Evolutionary conservation across 2,329 filamentous ascomycete species (phyloP).

Genomic region (Colletotrichum destructivum): DNA sequence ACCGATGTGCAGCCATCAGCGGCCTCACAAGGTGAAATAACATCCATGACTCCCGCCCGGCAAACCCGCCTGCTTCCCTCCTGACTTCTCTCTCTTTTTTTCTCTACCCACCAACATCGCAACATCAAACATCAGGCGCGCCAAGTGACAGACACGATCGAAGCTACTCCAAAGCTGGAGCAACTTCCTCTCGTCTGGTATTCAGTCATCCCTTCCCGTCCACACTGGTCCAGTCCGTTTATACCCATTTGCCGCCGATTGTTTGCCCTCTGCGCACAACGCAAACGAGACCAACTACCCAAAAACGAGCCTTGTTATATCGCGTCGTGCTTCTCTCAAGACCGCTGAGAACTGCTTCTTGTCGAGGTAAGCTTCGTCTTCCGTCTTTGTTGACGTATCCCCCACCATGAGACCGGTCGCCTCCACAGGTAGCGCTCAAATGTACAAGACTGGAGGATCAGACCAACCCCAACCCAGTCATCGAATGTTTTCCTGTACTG

Average conservation of each 20-base stretch:
- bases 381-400: background rate
- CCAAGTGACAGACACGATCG: constrained; percentile 20
- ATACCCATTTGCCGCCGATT: constrained; percentile 12
- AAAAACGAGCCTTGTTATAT: background rate
- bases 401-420: too few species aligned
- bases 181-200: background rate
- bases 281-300: background rate
- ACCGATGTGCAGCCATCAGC: constrained; percentile 30
- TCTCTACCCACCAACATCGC: background rate
- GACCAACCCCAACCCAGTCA: too few species aligned
- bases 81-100: constrained; percentile 19
- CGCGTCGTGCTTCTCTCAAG: background rate
- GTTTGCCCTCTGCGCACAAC: constrained; percentile 1
- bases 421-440: background rate
- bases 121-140: constrained; percentile 1
- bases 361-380: constrained; percentile 16
- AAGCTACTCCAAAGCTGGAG: constrained; percentile 34
- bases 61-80: constrained; percentile 2
- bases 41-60: constrained; percentile 45
- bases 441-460: background rate
- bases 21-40: constrained; percentile 45
- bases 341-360: background rate
- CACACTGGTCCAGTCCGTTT: constrained; percentile 10
- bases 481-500: background rate
- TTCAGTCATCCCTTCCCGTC: background rate